Conservation (phyloP, 2,329 filamentous ascomycete genomes). For the Nemania bipapillata region DNA sequence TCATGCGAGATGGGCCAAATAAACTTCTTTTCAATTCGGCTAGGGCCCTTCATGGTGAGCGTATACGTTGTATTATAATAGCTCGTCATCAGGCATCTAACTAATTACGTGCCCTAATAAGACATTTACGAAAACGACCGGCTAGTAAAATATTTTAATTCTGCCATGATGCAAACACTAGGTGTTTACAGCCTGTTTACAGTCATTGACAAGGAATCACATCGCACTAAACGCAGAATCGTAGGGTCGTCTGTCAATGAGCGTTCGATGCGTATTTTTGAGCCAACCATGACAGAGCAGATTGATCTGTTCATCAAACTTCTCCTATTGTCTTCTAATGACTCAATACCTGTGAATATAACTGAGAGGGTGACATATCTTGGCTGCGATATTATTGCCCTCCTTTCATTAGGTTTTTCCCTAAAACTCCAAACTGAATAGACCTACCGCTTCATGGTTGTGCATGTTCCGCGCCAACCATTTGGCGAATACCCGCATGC, state of each 20-base stretch:
- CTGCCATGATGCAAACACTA: neutral
- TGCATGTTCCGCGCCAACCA: neutral
- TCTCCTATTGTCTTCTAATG: neutral
- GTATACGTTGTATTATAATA: neutral
- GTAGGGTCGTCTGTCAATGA: neutral
- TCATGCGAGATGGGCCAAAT: neutral
- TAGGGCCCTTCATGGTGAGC: neutral
- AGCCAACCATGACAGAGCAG: neutral
- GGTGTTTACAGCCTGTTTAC: neutral
- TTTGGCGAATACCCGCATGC: neutral
- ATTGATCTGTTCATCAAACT: neutral
- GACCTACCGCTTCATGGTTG: neutral
- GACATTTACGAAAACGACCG: conserved; percentile 1
- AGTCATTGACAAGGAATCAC: neutral
- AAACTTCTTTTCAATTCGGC: conserved; percentile 1
- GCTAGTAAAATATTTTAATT: neutral
- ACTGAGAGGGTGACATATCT: neutral
- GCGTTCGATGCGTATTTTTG: neutral
- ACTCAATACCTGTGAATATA: neutral
- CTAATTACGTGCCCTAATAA: neutral
- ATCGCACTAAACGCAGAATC: neutral
- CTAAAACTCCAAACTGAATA: neutral
- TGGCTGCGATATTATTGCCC: neutral
- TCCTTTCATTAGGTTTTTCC: neutral
- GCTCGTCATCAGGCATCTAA: neutral